Percentiles rank a stretch among this genome's conserved stretches.
Conservation (phyloP, 805 yeast genomes). For the Myxozyma mucilagina region DNA sequence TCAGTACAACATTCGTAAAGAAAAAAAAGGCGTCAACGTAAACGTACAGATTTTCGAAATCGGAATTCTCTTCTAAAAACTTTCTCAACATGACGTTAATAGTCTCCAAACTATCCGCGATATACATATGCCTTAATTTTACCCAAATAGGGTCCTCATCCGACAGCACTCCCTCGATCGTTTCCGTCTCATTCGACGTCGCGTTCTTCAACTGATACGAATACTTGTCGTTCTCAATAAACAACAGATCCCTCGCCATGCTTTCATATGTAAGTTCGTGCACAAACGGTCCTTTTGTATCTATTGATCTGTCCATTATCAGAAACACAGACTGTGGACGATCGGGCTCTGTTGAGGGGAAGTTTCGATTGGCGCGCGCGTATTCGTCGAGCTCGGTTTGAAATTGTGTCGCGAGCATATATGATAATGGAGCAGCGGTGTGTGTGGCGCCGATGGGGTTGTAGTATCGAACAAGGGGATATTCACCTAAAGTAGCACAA, state of each 20-base stretch:
- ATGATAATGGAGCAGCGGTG: conserved; percentile 61
- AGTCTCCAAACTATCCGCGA: conserved; percentile 68
- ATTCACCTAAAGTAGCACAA: conserved; percentile 80
- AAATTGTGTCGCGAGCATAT: conserved; percentile 68
- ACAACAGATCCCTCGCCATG: conserved; percentile 75
- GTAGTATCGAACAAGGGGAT: conserved; percentile 79
- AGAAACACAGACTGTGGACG: conserved; percentile 73
- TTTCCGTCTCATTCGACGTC: conserved; percentile 20
- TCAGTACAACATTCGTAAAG: not conserved
- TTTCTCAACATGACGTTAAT: conserved; percentile 61
- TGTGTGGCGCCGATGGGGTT: conserved; percentile 52
- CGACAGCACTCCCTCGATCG: conserved; percentile 50
- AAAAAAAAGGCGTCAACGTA: not conserved
- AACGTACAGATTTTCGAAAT: conserved; percentile 47
- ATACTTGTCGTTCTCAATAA: conserved; percentile 50
- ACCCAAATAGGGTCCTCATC: conserved; percentile 73
- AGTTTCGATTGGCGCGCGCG: conserved; percentile 65
- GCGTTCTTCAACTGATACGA: conserved; percentile 48
- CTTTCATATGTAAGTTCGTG: conserved; percentile 94
- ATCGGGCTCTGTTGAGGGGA: conserved; percentile 52
- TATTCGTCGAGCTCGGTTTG: conserved; percentile 73
- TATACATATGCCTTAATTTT: conserved; percentile 68
- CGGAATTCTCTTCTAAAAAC: conserved; percentile 69
- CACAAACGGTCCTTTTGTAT: conserved; percentile 75
- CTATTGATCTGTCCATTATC: conserved; percentile 81